These are phyloP conservation scores for Delitschia confertaspora DNA, from an alignment of 495 filamentous ascomycete species.

Conservation along the genomic window DNA sequence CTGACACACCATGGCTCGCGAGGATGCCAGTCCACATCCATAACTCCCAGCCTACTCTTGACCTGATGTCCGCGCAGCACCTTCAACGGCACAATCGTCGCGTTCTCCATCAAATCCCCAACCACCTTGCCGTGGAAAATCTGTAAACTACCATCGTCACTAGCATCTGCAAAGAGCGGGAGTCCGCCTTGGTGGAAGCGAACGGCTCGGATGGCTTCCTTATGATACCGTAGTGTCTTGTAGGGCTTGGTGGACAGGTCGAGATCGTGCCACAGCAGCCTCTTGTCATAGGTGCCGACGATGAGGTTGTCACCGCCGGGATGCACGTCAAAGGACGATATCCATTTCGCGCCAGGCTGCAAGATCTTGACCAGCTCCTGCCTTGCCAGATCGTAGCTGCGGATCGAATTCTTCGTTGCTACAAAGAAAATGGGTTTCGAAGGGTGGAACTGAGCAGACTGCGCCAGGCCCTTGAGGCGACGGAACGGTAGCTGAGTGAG, in stretches of 20 bases:
- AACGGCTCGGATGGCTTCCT: constrained; percentile 80
- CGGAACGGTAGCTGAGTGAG: constrained; percentile 90
- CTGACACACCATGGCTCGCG: constrained; percentile 85
- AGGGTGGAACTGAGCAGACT: constrained; percentile 90
- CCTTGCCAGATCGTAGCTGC: constrained; percentile 81
- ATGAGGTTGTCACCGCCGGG: constrained; percentile 89
- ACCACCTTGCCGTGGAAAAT: constrained; percentile 96
- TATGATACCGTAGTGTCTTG: constrained; percentile 90
- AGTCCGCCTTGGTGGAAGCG: constrained; percentile 74
- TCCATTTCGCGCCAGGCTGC: constrained; percentile 90
- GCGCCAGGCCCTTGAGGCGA: constrained; percentile 70
- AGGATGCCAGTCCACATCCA: constrained; percentile 94
- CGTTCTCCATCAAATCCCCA: constrained; percentile 87
- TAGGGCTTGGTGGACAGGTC: constrained; percentile 84
- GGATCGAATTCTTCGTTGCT: constrained; percentile 83
- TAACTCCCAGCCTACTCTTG: constrained; percentile 68
- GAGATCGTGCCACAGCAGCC: constrained; percentile 93
- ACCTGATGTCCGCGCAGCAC: constrained; percentile 82
- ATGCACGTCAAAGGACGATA: constrained; percentile 87
- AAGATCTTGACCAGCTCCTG: constrained; percentile 85
- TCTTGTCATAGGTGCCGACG: constrained; percentile 85
- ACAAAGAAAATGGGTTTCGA: constrained; percentile 89
- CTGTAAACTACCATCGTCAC: constrained; percentile 87
- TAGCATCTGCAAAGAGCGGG: constrained; percentile 85
- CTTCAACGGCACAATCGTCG: constrained; percentile 91